phyloP scores from a whole-genome alignment of 1,284 basidiomycete genomes.

The Phellopilus nigrolimitatus region DNA sequence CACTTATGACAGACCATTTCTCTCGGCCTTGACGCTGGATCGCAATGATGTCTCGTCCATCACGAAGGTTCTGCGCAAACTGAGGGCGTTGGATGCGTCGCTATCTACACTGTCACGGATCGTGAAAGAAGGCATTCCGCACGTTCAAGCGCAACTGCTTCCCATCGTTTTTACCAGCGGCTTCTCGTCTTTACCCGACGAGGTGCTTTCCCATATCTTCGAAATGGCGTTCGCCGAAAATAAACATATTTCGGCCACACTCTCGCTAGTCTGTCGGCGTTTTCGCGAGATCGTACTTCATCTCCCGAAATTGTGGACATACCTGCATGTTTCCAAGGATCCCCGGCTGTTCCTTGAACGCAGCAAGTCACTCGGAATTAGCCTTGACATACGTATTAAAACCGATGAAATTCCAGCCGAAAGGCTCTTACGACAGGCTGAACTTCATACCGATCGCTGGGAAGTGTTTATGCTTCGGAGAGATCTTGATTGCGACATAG shows the following conservation, averaged over 20 bases:
- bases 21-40: neutral
- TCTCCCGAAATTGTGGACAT: neutral
- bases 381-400: neutral
- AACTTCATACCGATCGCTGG: neutral
- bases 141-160: neutral
- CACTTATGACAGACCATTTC: too few species aligned
- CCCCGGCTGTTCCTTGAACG: neutral
- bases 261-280: neutral
- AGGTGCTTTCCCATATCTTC: neutral
- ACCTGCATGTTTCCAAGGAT: neutral
- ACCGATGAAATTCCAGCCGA: neutral
- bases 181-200: neutral
- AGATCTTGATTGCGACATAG: neutral
- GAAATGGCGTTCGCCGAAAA: neutral
- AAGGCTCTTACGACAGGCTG: neutral
- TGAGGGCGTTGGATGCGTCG: neutral
- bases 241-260: neutral
- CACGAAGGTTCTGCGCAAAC: neutral
- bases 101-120: neutral
- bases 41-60: neutral
- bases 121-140: neutral
- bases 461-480: neutral
- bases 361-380: neutral
- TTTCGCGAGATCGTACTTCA: neutral
- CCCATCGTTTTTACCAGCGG: neutral